A percentile compares a stretch with the other conserved stretches of the same genome.
These are phyloP conservation scores for Yamadazyma friedrichii DNA, from an alignment of 1,139 yeast species.

Conservation along the genomic window DNA sequence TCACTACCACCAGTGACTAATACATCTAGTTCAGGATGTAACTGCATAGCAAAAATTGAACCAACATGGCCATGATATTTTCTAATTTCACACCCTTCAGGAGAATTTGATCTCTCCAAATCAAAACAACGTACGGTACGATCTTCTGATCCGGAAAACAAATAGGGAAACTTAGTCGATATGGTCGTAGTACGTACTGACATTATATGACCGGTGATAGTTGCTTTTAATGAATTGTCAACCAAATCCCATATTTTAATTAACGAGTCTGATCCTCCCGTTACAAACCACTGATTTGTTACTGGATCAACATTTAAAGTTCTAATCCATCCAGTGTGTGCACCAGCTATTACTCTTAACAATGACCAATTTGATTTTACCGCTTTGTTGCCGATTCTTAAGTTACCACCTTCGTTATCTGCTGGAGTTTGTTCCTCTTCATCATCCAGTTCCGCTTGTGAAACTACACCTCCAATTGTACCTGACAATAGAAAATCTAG, in stretches of 20 bases:
- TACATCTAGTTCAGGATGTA: constrained; percentile 85
- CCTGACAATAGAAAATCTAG: constrained; percentile 20
- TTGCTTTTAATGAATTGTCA: constrained; percentile 62
- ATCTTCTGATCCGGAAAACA: constrained; percentile 93
- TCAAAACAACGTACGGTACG: constrained; percentile 97
- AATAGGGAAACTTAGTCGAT: constrained; percentile 76
- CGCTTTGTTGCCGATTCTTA: background rate
- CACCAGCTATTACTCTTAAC: constrained; percentile 69
- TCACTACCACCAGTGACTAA: constrained; percentile 93
- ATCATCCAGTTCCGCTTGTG: background rate
- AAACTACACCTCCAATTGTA: background rate
- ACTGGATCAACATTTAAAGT: constrained; percentile 75
- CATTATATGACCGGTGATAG: constrained; percentile 90
- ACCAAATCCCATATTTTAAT: constrained; percentile 93
- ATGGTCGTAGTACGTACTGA: constrained; percentile 76
- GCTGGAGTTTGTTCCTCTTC: background rate
- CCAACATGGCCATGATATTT: constrained; percentile 94
- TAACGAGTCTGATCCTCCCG: constrained; percentile 87
- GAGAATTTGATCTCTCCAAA: constrained; percentile 74
- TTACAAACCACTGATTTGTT: constrained; percentile 84
- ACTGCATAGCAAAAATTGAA: constrained; percentile 77
- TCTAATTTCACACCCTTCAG: constrained; percentile 55
- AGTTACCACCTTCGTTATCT: background rate
- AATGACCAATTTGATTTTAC: constrained; percentile 56
- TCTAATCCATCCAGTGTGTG: constrained; percentile 93